A percentile compares a stretch with the other conserved stretches of the same genome.
These are phyloP conservation scores for Solanum raphanifolium DNA, from an alignment of 257 asterid genomes.

Conservation along the genomic window DNA sequence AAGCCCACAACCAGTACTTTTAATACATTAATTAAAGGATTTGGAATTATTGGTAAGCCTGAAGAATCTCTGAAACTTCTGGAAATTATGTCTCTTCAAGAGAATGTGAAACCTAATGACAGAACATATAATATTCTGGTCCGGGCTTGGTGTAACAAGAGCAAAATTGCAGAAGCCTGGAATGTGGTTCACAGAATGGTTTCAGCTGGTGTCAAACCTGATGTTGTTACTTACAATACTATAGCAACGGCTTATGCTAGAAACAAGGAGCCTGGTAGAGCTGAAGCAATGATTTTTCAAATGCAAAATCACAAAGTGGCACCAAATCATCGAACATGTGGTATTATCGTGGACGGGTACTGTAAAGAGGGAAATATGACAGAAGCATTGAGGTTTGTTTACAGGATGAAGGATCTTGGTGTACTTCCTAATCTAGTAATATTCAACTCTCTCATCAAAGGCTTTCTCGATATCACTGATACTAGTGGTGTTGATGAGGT, in stretches of 20 bases:
- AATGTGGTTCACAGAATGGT: slow-evolving; percentile 50
- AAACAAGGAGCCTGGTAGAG: slow-evolving; percentile 54
- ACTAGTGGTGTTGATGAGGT: slow-evolving; percentile 87
- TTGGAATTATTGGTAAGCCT: slow-evolving; percentile 75
- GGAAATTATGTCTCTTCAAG: slow-evolving; percentile 49
- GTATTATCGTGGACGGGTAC: slow-evolving; percentile 74
- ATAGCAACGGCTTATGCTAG: slow-evolving; percentile 75
- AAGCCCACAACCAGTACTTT: slow-evolving; percentile 77
- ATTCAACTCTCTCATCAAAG: slow-evolving; percentile 77
- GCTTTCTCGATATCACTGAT: slow-evolving; percentile 48
- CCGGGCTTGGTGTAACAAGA: slow-evolving; percentile 78
- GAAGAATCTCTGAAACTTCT: slow-evolving; percentile 68
- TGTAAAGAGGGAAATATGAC: slow-evolving; percentile 76
- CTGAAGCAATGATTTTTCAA: slow-evolving; percentile 58
- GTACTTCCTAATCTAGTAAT: slow-evolving; percentile 71
- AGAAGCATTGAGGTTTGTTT: slow-evolving; percentile 65
- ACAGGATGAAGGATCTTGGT: slow-evolving; percentile 69
- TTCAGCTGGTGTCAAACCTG: slow-evolving; percentile 61
- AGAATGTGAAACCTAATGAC: slow-evolving; percentile 58
- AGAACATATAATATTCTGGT: slow-evolving; percentile 82
- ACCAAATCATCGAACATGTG: slow-evolving; percentile 76
- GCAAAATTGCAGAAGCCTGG: slow-evolving; percentile 62
- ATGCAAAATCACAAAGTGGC: slow-evolving; percentile 53
- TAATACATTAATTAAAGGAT: slow-evolving; percentile 80
- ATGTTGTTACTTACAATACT: slow-evolving; percentile 72